phyloP scores from a whole-genome alignment of 352 stramenopile genomes.

The Globisporangium nagaii region DNA sequence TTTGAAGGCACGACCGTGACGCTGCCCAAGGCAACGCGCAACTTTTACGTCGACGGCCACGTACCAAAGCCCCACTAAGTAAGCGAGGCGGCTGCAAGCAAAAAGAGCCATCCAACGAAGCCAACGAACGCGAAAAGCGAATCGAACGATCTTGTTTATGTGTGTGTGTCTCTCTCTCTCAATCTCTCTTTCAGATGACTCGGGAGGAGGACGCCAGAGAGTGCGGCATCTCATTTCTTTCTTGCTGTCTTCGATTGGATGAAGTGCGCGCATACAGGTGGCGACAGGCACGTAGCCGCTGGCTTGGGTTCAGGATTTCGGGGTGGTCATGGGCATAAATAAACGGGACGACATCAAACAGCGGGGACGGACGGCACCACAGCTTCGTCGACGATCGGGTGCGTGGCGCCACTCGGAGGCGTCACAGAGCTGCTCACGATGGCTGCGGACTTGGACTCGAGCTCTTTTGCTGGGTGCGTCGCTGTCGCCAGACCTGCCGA shows the following conservation, averaged over 20 bases:
- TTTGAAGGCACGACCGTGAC: constrained; percentile 90
- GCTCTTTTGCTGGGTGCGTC: not conserved
- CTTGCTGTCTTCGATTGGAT: not conserved
- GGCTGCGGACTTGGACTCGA: not conserved
- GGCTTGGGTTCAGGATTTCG: not conserved
- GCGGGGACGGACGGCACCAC: constrained; percentile 1
- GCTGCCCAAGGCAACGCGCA: constrained; percentile 94
- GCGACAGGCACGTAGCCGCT: not conserved
- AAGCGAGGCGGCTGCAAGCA: too few relatives aligned
- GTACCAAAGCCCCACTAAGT: constrained; percentile 94
- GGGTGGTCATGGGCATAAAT: constrained; percentile 5
- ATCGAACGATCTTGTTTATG: too few relatives aligned
- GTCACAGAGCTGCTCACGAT: not conserved
- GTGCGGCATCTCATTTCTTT: not conserved
- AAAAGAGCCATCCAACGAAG: not conserved
- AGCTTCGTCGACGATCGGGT: not conserved
- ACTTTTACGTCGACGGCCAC: constrained; percentile 99
- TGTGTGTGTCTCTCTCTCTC: not conserved
- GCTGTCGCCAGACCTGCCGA: constrained; percentile 19
- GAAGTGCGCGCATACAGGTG: not conserved
- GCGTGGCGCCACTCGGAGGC: not conserved
- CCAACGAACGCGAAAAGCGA: not conserved
- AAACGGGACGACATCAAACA: constrained; percentile 4
- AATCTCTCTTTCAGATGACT: not conserved
- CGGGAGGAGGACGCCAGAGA: not conserved